Evolutionary conservation across 352 stramenopile genomes (phyloP).

Genomic region (Phytopythium vexans): DNA sequence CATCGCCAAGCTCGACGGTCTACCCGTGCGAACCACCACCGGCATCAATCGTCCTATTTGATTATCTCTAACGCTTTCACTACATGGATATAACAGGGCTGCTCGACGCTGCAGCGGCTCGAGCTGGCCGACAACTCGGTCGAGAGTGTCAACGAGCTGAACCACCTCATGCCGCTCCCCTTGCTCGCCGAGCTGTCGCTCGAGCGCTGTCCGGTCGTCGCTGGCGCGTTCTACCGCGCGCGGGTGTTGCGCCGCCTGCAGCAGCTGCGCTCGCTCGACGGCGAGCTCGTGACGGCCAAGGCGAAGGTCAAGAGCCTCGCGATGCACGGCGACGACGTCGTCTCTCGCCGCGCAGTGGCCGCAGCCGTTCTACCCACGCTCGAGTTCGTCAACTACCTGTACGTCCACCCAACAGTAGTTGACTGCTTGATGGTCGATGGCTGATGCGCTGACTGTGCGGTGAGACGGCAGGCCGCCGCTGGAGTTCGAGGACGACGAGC

Average conservation of each 20-base stretch:
- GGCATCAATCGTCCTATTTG: not conserved
- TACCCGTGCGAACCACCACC: constrained; percentile 33
- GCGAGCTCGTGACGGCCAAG: constrained; percentile 48
- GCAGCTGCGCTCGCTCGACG: constrained; percentile 55
- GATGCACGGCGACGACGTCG: constrained; percentile 70
- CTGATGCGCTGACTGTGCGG: not conserved
- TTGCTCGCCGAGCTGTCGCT: constrained; percentile 48
- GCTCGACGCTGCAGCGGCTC: constrained; percentile 43
- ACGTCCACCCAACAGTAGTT: constrained; percentile 14
- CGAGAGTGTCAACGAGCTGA: constrained; percentile 58
- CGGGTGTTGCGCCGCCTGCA: constrained; percentile 56
- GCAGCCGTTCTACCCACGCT: constrained; percentile 43
- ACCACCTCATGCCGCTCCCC: constrained; percentile 37
- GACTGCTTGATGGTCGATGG: not conserved
- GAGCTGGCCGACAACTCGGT: constrained; percentile 52
- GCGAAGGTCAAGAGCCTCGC: constrained; percentile 75
- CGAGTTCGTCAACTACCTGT: constrained; percentile 71
- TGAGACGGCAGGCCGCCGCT: constrained; percentile 32
- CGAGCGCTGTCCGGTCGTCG: constrained; percentile 28
- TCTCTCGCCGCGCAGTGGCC: constrained; percentile 51
- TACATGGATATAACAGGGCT: constrained; percentile 28
- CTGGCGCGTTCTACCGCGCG: constrained; percentile 50
- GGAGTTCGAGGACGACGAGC: constrained; percentile 45
- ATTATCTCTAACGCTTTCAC: not conserved
- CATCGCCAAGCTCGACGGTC: constrained; percentile 29